Percentiles rank a stretch among this genome's conserved stretches.
Evolutionary conservation across 108 stramenopile genomes (phyloP).

Genomic region (Skeletonema costatum): DNA sequence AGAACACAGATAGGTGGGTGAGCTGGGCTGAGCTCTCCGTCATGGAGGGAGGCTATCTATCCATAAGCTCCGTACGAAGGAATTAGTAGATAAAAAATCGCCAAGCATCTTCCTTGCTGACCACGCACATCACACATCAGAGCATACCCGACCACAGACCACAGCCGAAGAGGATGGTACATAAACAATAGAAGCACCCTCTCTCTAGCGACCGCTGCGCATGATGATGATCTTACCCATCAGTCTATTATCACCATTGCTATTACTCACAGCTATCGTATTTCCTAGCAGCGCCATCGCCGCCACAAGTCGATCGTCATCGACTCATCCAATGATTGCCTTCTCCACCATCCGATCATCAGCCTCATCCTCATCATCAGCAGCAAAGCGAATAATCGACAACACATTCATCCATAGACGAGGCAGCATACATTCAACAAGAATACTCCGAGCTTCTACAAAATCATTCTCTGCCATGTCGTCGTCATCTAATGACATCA

Average conservation of each 20-base stretch:
- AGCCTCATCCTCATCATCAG: neutral
- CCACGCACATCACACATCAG: no score
- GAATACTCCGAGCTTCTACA: neutral
- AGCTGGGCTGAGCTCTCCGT: no score
- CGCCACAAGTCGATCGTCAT: neutral
- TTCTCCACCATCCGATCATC: neutral
- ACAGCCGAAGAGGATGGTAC: no score
- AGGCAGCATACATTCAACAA: neutral
- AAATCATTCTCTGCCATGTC: neutral
- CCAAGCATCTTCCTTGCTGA: no score
- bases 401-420: neutral
- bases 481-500: neutral
- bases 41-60: no score
- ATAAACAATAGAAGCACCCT: no score
- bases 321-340: neutral
- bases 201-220: no score
- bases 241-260: neutral
- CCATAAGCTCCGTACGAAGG: no score
- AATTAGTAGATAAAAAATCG: no score
- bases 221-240: no score
- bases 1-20: no score
- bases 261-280: neutral
- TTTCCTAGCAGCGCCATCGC: neutral
- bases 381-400: neutral
- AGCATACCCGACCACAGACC: no score